A percentile compares a stretch with the other conserved stretches of the same genome.
Evolutionary conservation across 129 eudicot species (phyloP).

Genomic region (Gnaphalium uliginosum): DNA sequence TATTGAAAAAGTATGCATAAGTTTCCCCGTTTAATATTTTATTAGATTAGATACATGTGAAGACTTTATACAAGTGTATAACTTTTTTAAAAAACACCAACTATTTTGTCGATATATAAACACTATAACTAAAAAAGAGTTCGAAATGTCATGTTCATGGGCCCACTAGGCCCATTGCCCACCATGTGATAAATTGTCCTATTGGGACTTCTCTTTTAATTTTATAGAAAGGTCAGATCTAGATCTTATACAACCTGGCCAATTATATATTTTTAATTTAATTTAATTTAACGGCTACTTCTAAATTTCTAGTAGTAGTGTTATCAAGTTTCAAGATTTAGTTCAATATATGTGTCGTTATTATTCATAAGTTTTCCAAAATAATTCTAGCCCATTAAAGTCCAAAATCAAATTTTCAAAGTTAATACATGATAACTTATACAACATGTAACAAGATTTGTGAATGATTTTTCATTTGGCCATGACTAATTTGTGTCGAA

Average conservation of each 20-base stretch:
- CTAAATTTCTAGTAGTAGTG: neutral
- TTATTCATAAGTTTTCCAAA: neutral
- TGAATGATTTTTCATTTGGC: neutral
- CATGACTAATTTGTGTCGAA: neutral
- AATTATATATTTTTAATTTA: neutral
- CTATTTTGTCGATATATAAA: neutral
- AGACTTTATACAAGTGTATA: neutral
- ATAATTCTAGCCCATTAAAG: neutral
- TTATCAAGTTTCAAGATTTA: neutral
- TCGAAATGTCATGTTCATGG: neutral
- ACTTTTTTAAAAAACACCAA: neutral
- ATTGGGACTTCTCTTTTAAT: neutral
- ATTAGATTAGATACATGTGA: neutral
- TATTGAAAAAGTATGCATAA: too few species aligned
- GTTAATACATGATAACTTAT: neutral
- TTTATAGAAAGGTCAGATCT: neutral
- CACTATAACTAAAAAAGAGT: neutral
- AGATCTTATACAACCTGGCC: slow-evolving; percentile 25
- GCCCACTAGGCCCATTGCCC: slow-evolving; percentile 8
- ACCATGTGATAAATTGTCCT: slow-evolving; percentile 21
- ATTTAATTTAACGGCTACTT: neutral
- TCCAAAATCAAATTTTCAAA: neutral
- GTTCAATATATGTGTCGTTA: neutral
- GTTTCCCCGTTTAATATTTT: neutral
- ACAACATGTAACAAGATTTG: neutral